A percentile compares a stretch with the other conserved stretches of the same genome.
Conservation (phyloP, 164 flowering plant genomes). For the Macadamia integrifolia region DNA sequence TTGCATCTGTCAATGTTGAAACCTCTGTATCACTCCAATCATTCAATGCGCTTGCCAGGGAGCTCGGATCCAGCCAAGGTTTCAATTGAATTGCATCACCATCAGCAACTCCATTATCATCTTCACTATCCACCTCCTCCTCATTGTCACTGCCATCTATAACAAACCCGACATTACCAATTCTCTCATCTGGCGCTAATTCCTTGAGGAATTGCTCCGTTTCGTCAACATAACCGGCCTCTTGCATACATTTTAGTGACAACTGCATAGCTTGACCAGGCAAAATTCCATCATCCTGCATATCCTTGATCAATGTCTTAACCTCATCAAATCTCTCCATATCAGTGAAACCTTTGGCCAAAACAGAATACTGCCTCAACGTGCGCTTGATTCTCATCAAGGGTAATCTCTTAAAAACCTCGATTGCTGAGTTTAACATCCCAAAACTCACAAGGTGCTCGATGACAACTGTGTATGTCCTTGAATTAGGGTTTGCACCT, state of each 20-base stretch:
- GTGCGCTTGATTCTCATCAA: conserved; percentile 73
- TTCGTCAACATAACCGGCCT: conserved; percentile 53
- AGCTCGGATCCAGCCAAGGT: conserved; percentile 91
- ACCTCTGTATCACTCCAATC: conserved; percentile 65
- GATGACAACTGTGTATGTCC: conserved; percentile 72
- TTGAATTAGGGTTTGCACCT: conserved; percentile 74
- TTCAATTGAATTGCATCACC: conserved; percentile 39
- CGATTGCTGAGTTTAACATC: conserved; percentile 49
- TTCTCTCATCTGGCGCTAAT: conserved; percentile 66
- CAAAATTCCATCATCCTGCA: conserved; percentile 68
- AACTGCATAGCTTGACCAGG: conserved; percentile 51
- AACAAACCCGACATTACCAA: conserved; percentile 32
- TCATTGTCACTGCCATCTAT: conserved; percentile 31
- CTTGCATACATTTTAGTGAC: conserved; percentile 43
- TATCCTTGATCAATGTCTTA: conserved; percentile 46
- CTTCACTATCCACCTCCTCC: conserved; percentile 25
- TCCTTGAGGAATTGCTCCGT: conserved; percentile 42
- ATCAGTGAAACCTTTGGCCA: conserved; percentile 42
- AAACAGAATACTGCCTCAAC: conserved; percentile 48
- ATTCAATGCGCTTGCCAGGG: conserved; percentile 69
- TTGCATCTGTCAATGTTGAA: conserved; percentile 54
- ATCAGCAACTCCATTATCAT: conserved; percentile 8
- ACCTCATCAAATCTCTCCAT: conserved; percentile 44
- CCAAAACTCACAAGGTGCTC: conserved; percentile 56
- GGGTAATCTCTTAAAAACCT: conserved; percentile 61